Evolutionary conservation across 108 stramenopile genomes (phyloP).

Genomic region (Conticribra guillardii): DNA sequence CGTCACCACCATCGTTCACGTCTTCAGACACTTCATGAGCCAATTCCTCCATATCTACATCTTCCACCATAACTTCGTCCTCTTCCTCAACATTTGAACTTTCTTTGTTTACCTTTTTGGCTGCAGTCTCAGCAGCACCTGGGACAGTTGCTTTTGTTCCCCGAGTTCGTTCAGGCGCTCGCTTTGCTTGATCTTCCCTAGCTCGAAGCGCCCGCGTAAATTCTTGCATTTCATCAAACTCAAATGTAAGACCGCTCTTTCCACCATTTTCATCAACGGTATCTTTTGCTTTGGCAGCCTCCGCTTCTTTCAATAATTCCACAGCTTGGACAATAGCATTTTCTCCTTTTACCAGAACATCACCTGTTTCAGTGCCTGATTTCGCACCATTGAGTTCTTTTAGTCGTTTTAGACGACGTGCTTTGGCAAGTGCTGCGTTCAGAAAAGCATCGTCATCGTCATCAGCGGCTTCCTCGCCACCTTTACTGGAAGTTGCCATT

Average conservation of each 20-base stretch:
- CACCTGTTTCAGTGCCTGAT: neutral
- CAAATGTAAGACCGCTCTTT: conserved; percentile 58
- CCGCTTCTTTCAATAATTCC: conserved; percentile 34
- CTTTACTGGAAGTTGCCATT: neutral
- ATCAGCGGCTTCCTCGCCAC: conserved; percentile 26
- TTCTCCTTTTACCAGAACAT: conserved; percentile 49
- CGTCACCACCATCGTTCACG: conserved; percentile 27
- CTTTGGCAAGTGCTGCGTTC: conserved; percentile 90
- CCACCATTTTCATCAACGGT: conserved; percentile 4
- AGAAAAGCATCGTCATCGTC: conserved; percentile 87
- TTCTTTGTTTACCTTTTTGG: conserved; percentile 6
- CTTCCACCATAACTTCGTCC: conserved; percentile 42
- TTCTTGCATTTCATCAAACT: conserved; percentile 83
- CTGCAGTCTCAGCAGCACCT: neutral
- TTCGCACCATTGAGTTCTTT: conserved; percentile 52
- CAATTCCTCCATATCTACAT: conserved; percentile 70
- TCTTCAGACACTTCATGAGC: conserved; percentile 63
- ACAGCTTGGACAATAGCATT: conserved; percentile 73
- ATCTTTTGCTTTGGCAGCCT: conserved; percentile 12
- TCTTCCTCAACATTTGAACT: conserved; percentile 27
- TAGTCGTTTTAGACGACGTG: conserved; percentile 76
- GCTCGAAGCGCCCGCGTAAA: conserved; percentile 83
- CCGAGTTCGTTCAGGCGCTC: conserved; percentile 21
- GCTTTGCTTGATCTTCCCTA: conserved; percentile 67
- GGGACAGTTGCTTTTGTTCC: conserved; percentile 9